These are phyloP conservation scores for Blattamonas nauphoetae DNA, from an alignment of 78 protist species.

Conservation along the genomic window DNA sequence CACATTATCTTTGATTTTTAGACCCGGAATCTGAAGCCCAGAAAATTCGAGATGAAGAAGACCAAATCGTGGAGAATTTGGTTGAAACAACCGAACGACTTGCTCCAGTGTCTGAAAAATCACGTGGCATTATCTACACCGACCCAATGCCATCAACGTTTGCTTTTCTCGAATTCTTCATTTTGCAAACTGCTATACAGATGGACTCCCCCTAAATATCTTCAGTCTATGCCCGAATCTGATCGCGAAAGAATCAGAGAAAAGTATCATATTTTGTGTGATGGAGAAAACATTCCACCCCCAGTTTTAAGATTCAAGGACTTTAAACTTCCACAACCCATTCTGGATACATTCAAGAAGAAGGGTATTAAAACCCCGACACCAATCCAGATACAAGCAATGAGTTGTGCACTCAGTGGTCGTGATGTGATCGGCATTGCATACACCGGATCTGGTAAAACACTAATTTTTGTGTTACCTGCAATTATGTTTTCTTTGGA, in stretches of 20 bases:
- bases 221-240: neutral
- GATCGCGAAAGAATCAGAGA: neutral
- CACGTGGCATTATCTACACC: neutral
- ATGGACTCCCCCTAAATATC: neutral
- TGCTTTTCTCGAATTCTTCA: neutral
- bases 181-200: neutral
- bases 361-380: slow-evolving; percentile 77
- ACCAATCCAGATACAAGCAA: slow-evolving; percentile 88
- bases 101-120: too few relatives aligned
- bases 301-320: slow-evolving; percentile 26
- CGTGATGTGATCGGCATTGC: slow-evolving; percentile 95
- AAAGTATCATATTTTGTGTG: neutral
- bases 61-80: too few relatives aligned
- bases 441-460: slow-evolving; percentile 92
- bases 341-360: slow-evolving; percentile 32
- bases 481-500: slow-evolving; percentile 68
- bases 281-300: neutral
- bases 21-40: too few relatives aligned
- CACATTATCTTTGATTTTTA: too few relatives aligned
- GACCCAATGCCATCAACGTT: slow-evolving; percentile 2
- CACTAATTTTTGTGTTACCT: slow-evolving; percentile 84
- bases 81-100: too few relatives aligned
- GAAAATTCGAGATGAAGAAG: too few relatives aligned
- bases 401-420: slow-evolving; percentile 60
- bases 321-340: slow-evolving; percentile 75